Evolutionary conservation across 2,329 filamentous ascomycete genomes (phyloP).

Genomic region (Pseudogymnoascus sp.): DNA sequence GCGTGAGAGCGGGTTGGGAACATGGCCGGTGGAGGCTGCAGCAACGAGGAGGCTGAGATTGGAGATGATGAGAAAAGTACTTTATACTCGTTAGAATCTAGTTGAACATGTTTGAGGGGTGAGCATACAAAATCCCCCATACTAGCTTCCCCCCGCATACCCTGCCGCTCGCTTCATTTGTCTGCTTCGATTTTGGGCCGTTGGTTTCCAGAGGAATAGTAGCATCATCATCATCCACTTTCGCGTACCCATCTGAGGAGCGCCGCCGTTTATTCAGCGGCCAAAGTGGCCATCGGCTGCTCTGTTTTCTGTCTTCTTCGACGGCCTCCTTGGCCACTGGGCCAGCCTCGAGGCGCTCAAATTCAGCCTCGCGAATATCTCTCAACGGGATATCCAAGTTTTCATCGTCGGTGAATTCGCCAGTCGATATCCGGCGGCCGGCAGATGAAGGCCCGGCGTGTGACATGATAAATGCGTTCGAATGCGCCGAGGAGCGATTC

Average conservation of each 20-base stretch:
- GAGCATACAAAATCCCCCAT: conserved; percentile 2
- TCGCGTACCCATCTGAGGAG: not conserved
- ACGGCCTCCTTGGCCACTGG: not conserved
- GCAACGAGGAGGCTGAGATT: conserved; percentile 28
- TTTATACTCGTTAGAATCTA: conserved; percentile 17
- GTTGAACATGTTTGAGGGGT: not conserved
- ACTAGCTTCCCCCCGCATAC: conserved; percentile 11
- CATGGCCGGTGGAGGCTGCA: conserved; percentile 26
- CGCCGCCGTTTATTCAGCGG: not conserved
- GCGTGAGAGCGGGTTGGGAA: conserved; percentile 27
- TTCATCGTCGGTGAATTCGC: conserved; percentile 1
- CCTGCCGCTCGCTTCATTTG: not conserved
- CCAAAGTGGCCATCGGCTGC: not conserved
- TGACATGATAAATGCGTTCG: not conserved
- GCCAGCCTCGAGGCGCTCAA: not conserved
- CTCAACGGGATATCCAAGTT: not conserved
- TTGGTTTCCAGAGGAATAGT: not conserved
- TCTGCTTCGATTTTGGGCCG: not conserved
- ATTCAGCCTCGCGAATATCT: conserved; percentile 4
- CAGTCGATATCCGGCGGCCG: not conserved
- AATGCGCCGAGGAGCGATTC: not conserved
- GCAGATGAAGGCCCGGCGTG: not conserved
- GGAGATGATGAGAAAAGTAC: conserved; percentile 29
- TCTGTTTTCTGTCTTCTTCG: not conserved
- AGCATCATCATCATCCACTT: not conserved